Evolutionary conservation across 345 rosid genomes (phyloP).

Genomic region (Eucalyptus regnans): DNA sequence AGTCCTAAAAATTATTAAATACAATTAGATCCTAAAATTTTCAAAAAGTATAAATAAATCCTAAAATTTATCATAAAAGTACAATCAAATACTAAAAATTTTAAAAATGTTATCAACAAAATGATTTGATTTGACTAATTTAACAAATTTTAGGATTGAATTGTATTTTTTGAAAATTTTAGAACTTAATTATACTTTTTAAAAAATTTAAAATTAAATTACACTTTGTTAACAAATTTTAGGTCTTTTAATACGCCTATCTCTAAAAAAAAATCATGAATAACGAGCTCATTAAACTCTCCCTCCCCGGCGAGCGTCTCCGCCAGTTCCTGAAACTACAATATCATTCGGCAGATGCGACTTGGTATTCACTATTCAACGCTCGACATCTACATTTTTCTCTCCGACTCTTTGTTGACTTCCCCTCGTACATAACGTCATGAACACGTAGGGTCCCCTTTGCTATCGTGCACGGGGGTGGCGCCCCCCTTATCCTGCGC

Average conservation of each 20-base stretch:
- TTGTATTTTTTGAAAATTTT: too few relatives aligned
- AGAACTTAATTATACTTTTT: accelerated
- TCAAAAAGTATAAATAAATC: accelerated
- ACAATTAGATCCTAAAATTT: accelerated
- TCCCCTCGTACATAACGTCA: neutral
- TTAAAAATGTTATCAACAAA: too few relatives aligned
- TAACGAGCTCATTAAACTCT: neutral
- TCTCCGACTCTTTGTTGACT: neutral
- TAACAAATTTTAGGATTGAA: accelerated
- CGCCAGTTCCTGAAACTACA: neutral
- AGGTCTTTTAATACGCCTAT: too few relatives aligned
- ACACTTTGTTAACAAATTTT: too few relatives aligned
- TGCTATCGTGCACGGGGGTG: neutral
- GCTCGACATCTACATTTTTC: neutral
- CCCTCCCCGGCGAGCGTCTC: neutral
- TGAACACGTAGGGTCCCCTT: neutral
- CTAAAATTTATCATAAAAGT: accelerated
- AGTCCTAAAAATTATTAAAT: accelerated
- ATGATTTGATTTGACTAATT: accelerated
- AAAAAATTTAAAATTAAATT: too few relatives aligned
- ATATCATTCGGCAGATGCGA: neutral
- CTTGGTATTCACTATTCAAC: neutral
- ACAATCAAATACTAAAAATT: accelerated
- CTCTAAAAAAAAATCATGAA: too few relatives aligned
- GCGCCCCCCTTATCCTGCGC: neutral